Base-by-base conservation (phyloP, 2,329 filamentous ascomycete species). In the Cadophora gregata region DNA sequence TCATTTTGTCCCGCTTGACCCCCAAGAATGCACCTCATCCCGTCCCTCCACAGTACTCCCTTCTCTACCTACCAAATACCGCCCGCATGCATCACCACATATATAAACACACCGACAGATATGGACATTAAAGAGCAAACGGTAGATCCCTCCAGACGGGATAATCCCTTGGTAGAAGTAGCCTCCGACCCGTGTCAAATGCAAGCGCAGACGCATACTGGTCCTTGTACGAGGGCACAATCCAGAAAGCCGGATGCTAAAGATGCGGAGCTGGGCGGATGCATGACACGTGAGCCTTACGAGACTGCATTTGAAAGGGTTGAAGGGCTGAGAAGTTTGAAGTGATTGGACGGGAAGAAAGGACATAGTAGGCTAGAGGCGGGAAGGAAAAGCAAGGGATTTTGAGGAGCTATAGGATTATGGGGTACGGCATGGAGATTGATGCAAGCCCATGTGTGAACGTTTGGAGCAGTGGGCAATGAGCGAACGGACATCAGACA, bases 11-110 rank as follows among this genome's bases (percentile, higher is more conserved):
- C 42, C 6, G 9, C 19, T 21, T 47, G 7, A 21, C 31, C n/a
- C 55, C 27, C 31, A 58, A 31, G 55, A 58, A 58, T 58, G 55
- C 31, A 62, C 42, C 14, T 24, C 36, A 19, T 42, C 38, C 38
- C 25, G 27, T 7, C 59, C 45, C 10, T 53, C 48, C 48, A 24
- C 1, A 14, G 29, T 31, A 4, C 48, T 27, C 27, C 27, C 24
- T 16, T 6, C 14, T 53, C 38, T 42, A 12, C 14, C 38, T 19
- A 16, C 38, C 14, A 16, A 42, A 42, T 42, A 5, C 38, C 38
- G 27, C 29, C 27, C 48, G 48, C 48, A 29, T 27, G 48, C 27
- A 31, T 27, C 24, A 53, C 24, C 29, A 42, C 38, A 42, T n/a
- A 19, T 19, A 16, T 16, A 42, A 12, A 42, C 38, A 42, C 38